These are phyloP conservation scores for Candida piceae DNA, from an alignment of 805 yeast species.

Conservation along the genomic window DNA sequence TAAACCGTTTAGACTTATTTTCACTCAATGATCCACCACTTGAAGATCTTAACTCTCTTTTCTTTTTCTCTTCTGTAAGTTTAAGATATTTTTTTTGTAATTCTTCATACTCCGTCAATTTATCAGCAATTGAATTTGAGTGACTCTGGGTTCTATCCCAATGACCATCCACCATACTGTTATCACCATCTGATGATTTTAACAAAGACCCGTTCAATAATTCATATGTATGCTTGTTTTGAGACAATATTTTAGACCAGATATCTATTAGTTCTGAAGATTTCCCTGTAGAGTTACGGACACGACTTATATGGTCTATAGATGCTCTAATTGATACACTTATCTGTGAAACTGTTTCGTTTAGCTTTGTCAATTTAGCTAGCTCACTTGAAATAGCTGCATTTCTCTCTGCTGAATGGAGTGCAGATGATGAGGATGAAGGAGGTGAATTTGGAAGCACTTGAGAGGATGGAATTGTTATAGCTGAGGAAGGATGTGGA, in stretches of 20 bases:
- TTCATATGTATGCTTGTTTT: constrained; percentile 49
- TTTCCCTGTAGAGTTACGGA: constrained; percentile 14
- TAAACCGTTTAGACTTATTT: too few species aligned
- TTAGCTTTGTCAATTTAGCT: constrained; percentile 13
- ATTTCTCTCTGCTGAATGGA: not conserved
- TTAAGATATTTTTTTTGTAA: constrained; percentile 21
- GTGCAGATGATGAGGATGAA: not conserved
- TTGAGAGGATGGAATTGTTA: not conserved
- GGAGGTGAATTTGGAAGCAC: not conserved
- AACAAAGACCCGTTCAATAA: constrained; percentile 14
- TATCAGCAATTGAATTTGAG: constrained; percentile 3
- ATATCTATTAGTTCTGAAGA: constrained; percentile 41
- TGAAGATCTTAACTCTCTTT: constrained; percentile 17
- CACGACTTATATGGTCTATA: constrained; percentile 11
- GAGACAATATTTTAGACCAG: constrained; percentile 60
- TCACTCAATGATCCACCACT: constrained; percentile 1
- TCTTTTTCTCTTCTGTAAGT: constrained; percentile 17
- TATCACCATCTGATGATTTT: constrained; percentile 3
- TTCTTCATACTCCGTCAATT: constrained; percentile 24
- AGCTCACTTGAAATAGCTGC: constrained; percentile 12
- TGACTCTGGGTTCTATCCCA: constrained; percentile 7
- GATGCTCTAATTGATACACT: constrained; percentile 15
- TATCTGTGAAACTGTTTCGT: constrained; percentile 14
- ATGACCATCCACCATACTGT: not conserved
- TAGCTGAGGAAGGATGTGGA: not conserved